phyloP scores from a whole-genome alignment of 2,329 filamentous ascomycete species.

The Aspergillus amoenus region DNA sequence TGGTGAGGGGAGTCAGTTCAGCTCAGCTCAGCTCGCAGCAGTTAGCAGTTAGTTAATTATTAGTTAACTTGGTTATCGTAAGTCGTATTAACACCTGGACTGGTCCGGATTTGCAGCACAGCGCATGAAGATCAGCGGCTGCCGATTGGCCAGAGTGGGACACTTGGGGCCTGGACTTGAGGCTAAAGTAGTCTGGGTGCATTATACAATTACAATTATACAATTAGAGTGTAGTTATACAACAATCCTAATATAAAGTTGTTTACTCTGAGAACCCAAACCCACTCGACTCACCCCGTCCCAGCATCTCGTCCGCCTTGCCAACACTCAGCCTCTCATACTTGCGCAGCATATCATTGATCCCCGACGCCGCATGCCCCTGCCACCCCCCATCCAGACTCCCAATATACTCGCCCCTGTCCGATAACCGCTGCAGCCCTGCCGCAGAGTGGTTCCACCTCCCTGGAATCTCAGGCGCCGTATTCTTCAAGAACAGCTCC shows the following conservation, averaged over 20 bases:
- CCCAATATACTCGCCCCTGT: conserved; percentile 5
- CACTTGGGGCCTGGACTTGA: too few relatives aligned
- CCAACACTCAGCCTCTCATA: conserved; percentile 27
- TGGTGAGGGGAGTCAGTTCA: too few relatives aligned
- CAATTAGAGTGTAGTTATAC: too few relatives aligned
- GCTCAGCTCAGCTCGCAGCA: too few relatives aligned
- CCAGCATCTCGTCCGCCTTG: conserved; percentile 8
- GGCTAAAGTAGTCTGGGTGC: not conserved
- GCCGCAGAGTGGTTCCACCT: conserved; percentile 14
- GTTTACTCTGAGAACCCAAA: not conserved
- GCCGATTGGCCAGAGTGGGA: not conserved
- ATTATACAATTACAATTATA: not conserved
- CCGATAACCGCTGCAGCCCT: conserved; percentile 14
- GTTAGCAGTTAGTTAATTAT: too few relatives aligned
- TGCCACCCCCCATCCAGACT: not conserved
- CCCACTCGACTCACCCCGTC: not conserved
- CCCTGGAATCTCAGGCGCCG: not conserved
- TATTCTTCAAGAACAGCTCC: conserved; percentile 16
- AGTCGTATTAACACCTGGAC: too few relatives aligned
- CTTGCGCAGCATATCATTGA: conserved; percentile 24
- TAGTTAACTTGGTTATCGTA: too few relatives aligned
- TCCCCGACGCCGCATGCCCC: conserved; percentile 6
- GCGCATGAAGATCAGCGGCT: not conserved
- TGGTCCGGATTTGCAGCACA: not conserved
- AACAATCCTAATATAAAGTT: not conserved